Conservation (phyloP, 257 asterid genomes). For the Salvia hispanica region DNA sequence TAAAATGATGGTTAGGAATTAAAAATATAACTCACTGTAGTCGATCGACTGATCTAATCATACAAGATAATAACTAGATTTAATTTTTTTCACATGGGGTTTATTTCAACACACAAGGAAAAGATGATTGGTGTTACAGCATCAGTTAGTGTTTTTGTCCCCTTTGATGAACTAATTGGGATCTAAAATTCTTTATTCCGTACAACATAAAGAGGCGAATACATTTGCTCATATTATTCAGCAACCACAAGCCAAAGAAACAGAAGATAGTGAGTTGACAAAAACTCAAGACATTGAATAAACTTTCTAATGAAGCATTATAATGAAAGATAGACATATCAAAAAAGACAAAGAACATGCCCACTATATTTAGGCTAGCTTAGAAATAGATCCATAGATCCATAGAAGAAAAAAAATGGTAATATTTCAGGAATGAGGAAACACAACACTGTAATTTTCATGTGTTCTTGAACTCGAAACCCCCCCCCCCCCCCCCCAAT, state of each 20-base stretch:
- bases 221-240: constrained; percentile 14
- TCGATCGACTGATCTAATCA: constrained; percentile 3
- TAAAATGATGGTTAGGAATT: neutral
- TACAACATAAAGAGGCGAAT: neutral
- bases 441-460: neutral
- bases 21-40: constrained; percentile 18
- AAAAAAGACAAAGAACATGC: neutral
- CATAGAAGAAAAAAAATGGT: neutral
- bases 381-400: constrained; percentile 4
- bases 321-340: constrained; percentile 5
- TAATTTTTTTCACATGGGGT: neutral
- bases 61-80: constrained; percentile 9
- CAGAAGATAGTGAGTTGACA: neutral
- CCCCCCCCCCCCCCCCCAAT: no score
- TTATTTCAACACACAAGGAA: neutral
- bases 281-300: neutral
- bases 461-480: neutral
- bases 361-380: constrained; percentile 13
- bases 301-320: constrained; percentile 2
- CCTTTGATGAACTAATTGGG: constrained; percentile 1
- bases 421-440: neutral
- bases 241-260: constrained; percentile 9
- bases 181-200: constrained; percentile 4
- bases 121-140: neutral
- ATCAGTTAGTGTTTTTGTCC: neutral